phyloP scores from a whole-genome alignment of 2,329 filamentous ascomycete species.

The Penicillium sp. region DNA sequence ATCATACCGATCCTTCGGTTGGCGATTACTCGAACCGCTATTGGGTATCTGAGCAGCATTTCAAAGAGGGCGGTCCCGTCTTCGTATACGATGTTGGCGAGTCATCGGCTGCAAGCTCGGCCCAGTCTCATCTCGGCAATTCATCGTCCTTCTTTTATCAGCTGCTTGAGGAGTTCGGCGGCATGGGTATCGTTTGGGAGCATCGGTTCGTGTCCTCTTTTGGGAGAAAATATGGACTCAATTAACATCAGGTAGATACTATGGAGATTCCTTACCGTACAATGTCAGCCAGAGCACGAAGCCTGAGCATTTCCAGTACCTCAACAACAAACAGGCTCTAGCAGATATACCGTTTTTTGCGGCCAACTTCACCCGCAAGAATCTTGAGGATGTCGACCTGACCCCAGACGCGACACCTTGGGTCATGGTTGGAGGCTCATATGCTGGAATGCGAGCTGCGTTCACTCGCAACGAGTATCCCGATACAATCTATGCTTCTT shows the following conservation, averaged over 20 bases:
- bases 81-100: slow-evolving; percentile 53
- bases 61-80: slow-evolving; percentile 57
- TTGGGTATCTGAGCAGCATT: slow-evolving; percentile 55
- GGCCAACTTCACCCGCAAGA: slow-evolving; percentile 37
- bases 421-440: slow-evolving; percentile 50
- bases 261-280: slow-evolving; percentile 43
- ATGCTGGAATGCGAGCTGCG: slow-evolving; percentile 46
- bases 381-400: slow-evolving; percentile 35
- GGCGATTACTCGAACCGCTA: slow-evolving; percentile 57
- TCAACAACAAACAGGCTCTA: slow-evolving; percentile 46
- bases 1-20: slow-evolving; percentile 36
- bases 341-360: slow-evolving; percentile 49
- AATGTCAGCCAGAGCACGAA: slow-evolving; percentile 37
- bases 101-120: slow-evolving; percentile 41
- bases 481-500: slow-evolving; percentile 43
- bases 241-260: slow-evolving; percentile 37
- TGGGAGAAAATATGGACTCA: not conserved
- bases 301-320: slow-evolving; percentile 42
- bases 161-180: slow-evolving; percentile 38
- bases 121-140: slow-evolving; percentile 37
- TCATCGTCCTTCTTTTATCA: slow-evolving; percentile 31
- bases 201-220: slow-evolving; percentile 36
- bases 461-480: slow-evolving; percentile 47
- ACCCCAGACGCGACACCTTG: slow-evolving; percentile 45
- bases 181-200: slow-evolving; percentile 44